A percentile compares a stretch with the other conserved stretches of the same genome.
These are phyloP conservation scores for Plasmodium reichenowi DNA, from an alignment of 169 alveolate genomes.

Conservation along the genomic window DNA sequence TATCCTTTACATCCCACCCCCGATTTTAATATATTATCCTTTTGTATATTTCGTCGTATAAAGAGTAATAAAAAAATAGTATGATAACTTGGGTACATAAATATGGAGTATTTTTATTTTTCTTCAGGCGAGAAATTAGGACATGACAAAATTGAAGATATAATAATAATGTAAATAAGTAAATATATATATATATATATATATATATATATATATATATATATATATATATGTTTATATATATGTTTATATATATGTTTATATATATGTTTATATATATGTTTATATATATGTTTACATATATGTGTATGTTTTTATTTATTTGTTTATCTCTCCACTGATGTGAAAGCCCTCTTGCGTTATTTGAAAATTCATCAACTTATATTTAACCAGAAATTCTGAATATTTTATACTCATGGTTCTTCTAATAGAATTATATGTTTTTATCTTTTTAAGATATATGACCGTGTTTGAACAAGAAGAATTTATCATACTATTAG, in stretches of 20 bases:
- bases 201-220: slow-evolving; percentile 2
- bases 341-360: slow-evolving; percentile 9
- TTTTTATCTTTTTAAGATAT: slow-evolving; percentile 19
- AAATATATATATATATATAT: not conserved
- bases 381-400: slow-evolving; percentile 41
- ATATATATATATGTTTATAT: not conserved
- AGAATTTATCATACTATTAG: slow-evolving; percentile 21
- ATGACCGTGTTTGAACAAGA: slow-evolving; percentile 45
- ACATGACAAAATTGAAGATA: not conserved
- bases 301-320: too few species aligned
- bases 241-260: too few species aligned
- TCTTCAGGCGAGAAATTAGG: too few species aligned
- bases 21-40: too few species aligned
- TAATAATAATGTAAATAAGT: not conserved
- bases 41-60: too few species aligned
- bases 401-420: slow-evolving; percentile 28
- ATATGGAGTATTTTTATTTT: too few species aligned
- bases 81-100: too few species aligned
- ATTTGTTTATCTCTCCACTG: too few species aligned
- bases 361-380: slow-evolving; percentile 34
- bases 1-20: too few species aligned
- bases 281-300: too few species aligned
- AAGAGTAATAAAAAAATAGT: too few species aligned
- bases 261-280: too few species aligned
- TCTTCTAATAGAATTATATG: slow-evolving; percentile 9